Conservation (phyloP, 176 grass and related monocot species). For the barley (Hordeum vulgare) region MorexV3_pseudomolecules_assembly NC_058521.1:604114760-604115259, state of each 20-base stretch:
- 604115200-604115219: conserved; percentile 30
- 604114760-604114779: conserved; percentile 6
- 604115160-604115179: not conserved
- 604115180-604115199: not conserved
- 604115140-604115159: not conserved
- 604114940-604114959: conserved; percentile 50
- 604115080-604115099: conserved; percentile 63
- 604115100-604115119: not conserved
- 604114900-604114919: conserved; percentile 9
- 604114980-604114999: conserved; percentile 51
- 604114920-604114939: conserved; percentile 33
- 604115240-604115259: conserved; percentile 39
- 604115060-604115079: conserved; percentile 60
- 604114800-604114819: not conserved
- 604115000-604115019: conserved; percentile 33
- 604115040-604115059: conserved; percentile 23
- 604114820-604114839: conserved; percentile 20
- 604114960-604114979: conserved; percentile 53
- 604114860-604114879: conserved; percentile 46
- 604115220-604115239: conserved; percentile 50
- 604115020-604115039: conserved; percentile 43
- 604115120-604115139: not conserved
- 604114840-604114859: conserved; percentile 45
- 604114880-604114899: conserved; percentile 31
- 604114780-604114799: conserved; percentile 30